Percentiles rank a stretch among this genome's conserved stretches.
Evolutionary conservation across 352 stramenopile species (phyloP).

Genomic region (Hyaloperonospora brassicae): DNA sequence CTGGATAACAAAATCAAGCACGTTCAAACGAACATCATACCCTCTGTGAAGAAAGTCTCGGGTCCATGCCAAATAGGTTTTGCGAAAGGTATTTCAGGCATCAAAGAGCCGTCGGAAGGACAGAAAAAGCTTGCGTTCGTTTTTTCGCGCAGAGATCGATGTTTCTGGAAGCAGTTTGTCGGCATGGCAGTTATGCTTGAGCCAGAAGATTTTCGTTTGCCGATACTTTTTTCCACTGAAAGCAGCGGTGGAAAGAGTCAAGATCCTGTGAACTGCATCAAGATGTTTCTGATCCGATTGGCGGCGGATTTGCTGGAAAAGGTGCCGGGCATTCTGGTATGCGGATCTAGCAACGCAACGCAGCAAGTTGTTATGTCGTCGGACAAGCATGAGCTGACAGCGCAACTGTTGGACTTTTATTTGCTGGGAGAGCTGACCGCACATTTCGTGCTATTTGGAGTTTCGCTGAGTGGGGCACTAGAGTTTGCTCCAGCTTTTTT

Average conservation of each 20-base stretch:
- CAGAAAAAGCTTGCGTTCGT: constrained; percentile 33
- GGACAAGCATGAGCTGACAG: constrained; percentile 16
- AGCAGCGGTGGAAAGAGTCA: constrained; percentile 6
- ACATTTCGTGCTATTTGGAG: constrained; percentile 43
- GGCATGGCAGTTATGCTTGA: constrained; percentile 29
- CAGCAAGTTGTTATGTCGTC: neutral
- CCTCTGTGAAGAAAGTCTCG: constrained; percentile 17
- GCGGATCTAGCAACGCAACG: constrained; percentile 1
- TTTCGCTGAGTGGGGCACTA: constrained; percentile 42
- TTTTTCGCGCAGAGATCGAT: constrained; percentile 24
- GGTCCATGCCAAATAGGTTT: constrained; percentile 3
- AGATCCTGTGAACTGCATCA: constrained; percentile 24
- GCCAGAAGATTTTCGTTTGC: constrained; percentile 38
- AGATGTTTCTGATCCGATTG: constrained; percentile 35
- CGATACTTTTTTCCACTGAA: constrained; percentile 34
- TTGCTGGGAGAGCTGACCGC: constrained; percentile 57
- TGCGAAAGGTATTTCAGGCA: constrained; percentile 5
- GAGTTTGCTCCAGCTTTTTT: constrained; percentile 55
- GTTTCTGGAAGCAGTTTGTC: constrained; percentile 49
- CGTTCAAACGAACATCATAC: constrained; percentile 32
- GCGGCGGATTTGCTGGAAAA: constrained; percentile 24
- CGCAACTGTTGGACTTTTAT: constrained; percentile 39
- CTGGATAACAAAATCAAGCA: constrained; percentile 66
- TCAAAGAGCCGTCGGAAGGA: neutral
- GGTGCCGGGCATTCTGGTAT: constrained; percentile 29